phyloP scores from a whole-genome alignment of 2,329 filamentous ascomycete species.

The Neonectria ditissima region DNA sequence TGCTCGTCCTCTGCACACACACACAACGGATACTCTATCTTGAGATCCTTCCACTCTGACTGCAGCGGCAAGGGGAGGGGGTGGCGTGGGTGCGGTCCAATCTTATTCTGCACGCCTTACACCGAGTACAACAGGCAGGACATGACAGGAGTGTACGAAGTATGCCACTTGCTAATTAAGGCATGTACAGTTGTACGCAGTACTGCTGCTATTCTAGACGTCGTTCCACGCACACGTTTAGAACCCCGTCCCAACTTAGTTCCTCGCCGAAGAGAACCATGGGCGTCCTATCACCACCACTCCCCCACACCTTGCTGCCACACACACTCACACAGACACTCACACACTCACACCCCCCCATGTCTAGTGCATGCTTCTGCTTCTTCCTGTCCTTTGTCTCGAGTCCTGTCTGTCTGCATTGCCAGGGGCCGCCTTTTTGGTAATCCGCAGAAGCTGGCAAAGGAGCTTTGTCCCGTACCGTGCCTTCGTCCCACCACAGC shows the following conservation, averaged over 20 bases:
- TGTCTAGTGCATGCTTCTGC: conserved; percentile 15
- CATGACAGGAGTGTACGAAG: no score
- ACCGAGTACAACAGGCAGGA: conserved; percentile 5
- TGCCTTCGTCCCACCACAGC: conserved; percentile 15
- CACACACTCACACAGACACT: conserved; percentile 39
- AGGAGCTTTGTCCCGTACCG: conserved; percentile 6
- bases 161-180: background rate
- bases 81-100: conserved; percentile 16
- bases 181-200: background rate
- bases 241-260: conserved; percentile 8
- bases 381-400: conserved; percentile 4
- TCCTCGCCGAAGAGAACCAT: conserved; percentile 22
- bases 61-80: conserved; percentile 6
- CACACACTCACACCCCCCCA: conserved; percentile 33
- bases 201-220: background rate
- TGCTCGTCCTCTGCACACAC: background rate
- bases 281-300: conserved; percentile 43
- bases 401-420: background rate
- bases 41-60: conserved; percentile 7
- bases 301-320: conserved; percentile 38
- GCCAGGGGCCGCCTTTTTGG: conserved; percentile 4
- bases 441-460: conserved; percentile 6
- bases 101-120: conserved; percentile 16
- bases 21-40: conserved; percentile 7
- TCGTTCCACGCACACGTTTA: background rate